Evolutionary conservation across 768 basidiomycete genomes (phyloP).

Genomic region (Suillus spraguei): DNA sequence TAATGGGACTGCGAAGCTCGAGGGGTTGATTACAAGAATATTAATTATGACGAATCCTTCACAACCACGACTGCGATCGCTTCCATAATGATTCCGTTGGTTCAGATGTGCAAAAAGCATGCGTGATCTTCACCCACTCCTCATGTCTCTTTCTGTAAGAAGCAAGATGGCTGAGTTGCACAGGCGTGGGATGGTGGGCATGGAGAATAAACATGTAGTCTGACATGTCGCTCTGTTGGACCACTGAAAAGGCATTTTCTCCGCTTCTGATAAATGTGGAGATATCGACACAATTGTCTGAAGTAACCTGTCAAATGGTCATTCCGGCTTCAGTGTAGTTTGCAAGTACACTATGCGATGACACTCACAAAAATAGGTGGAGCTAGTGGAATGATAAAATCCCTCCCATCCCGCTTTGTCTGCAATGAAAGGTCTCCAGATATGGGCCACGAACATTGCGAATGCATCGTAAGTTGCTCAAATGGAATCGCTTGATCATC

Average conservation of each 20-base stretch:
- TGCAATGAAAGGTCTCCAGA: too few relatives aligned
- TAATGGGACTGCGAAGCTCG: neutral
- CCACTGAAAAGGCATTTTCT: slow-evolving; percentile 45
- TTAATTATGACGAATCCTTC: neutral
- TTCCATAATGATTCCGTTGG: slow-evolving; percentile 3
- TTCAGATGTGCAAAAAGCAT: slow-evolving; percentile 18
- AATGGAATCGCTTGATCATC: too few relatives aligned
- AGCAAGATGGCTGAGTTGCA: slow-evolving; percentile 39
- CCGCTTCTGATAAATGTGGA: slow-evolving; percentile 46
- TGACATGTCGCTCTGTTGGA: slow-evolving; percentile 46
- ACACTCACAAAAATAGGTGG: slow-evolving; percentile 41
- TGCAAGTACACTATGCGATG: slow-evolving; percentile 14
- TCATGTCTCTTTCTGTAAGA: slow-evolving; percentile 17
- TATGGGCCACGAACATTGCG: too few relatives aligned
- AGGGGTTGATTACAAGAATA: neutral
- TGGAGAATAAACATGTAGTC: slow-evolving; percentile 49
- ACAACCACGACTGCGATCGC: neutral
- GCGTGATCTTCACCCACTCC: slow-evolving; percentile 24
- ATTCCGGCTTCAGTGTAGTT: neutral
- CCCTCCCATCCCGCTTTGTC: too few relatives aligned
- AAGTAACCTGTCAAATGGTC: slow-evolving; percentile 39
- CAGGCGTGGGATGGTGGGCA: slow-evolving; percentile 50
- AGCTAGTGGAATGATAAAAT: slow-evolving; percentile 19
- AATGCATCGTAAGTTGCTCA: too few relatives aligned
- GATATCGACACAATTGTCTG: slow-evolving; percentile 53